A percentile compares a stretch with the other conserved stretches of the same genome.
Evolutionary conservation across 331 rosid genomes (phyloP).

Genomic region (Phaseolus coccineus): DNA sequence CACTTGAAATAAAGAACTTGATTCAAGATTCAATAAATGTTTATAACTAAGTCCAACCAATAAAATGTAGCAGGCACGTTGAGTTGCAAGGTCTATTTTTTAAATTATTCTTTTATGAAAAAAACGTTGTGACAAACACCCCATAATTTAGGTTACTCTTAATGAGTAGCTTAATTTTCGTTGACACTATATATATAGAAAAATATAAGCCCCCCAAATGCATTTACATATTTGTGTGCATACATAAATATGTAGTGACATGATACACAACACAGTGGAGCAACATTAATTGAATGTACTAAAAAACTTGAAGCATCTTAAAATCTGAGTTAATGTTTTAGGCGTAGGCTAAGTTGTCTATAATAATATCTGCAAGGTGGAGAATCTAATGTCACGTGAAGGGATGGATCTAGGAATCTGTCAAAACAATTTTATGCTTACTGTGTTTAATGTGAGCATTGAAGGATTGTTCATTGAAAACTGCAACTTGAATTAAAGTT

Average conservation of each 20-base stretch:
- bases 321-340: conserved; percentile 36
- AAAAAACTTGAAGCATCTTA: conserved; percentile 24
- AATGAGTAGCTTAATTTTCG: too few species aligned
- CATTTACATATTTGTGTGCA: too few species aligned
- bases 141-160: too few species aligned
- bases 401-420: conserved; percentile 39
- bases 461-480: conserved; percentile 48
- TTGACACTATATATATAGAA: neutral
- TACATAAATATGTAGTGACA: neutral
- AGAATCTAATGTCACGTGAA: conserved; percentile 47
- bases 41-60: too few species aligned
- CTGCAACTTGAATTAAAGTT: conserved; percentile 44
- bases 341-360: conserved; percentile 7
- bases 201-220: neutral
- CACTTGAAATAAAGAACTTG: too few species aligned
- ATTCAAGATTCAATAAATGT: too few species aligned
- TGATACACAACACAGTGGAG: neutral
- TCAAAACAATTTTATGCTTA: conserved; percentile 24
- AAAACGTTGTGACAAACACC: too few species aligned
- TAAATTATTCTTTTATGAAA: too few species aligned
- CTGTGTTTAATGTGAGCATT: conserved; percentile 48
- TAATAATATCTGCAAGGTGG: conserved; percentile 32
- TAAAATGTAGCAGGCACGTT: too few species aligned
- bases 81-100: too few species aligned
- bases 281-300: conserved; percentile 37